A percentile compares a stretch with the other conserved stretches of the same genome.
Evolutionary conservation across 768 basidiomycete species (phyloP).

Genomic region (Xanthoconium purpureum): DNA sequence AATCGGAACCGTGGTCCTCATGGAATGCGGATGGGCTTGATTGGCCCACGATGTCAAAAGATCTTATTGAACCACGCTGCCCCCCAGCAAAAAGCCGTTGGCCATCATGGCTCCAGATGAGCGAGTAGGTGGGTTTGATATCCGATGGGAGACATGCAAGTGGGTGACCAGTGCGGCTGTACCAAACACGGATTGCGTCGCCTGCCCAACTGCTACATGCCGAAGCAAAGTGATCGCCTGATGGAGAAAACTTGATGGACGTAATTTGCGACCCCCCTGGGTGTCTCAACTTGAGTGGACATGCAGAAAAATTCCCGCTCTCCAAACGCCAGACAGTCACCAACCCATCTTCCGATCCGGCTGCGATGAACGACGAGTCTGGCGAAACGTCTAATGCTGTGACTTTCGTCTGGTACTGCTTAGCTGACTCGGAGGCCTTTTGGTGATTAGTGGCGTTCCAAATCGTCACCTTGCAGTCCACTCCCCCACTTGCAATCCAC

Average conservation of each 20-base stretch:
- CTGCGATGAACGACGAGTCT: neutral
- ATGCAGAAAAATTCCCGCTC: neutral
- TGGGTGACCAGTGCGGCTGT: slow-evolving; percentile 4
- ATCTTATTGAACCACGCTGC: slow-evolving; percentile 3
- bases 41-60: neutral
- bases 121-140: neutral
- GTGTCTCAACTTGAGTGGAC: neutral
- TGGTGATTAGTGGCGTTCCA: slow-evolving; percentile 2
- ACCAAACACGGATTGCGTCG: slow-evolving; percentile 4
- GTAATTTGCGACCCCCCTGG: neutral
- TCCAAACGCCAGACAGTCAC: neutral
- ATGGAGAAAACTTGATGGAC: slow-evolving; percentile 9
- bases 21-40: neutral
- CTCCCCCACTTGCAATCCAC: slow-evolving; percentile 7
- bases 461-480: neutral
- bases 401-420: neutral
- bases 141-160: slow-evolving; percentile 4
- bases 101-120: slow-evolving; percentile 6
- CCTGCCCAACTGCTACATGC: neutral
- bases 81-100: slow-evolving; percentile 10
- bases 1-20: neutral
- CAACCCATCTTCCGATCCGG: slow-evolving; percentile 2
- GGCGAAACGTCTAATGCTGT: slow-evolving; percentile 8
- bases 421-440: neutral
- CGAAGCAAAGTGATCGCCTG: slow-evolving; percentile 4